Evolutionary conservation across 1,139 yeast genomes (phyloP).

Genomic region (Pichia sp.): DNA sequence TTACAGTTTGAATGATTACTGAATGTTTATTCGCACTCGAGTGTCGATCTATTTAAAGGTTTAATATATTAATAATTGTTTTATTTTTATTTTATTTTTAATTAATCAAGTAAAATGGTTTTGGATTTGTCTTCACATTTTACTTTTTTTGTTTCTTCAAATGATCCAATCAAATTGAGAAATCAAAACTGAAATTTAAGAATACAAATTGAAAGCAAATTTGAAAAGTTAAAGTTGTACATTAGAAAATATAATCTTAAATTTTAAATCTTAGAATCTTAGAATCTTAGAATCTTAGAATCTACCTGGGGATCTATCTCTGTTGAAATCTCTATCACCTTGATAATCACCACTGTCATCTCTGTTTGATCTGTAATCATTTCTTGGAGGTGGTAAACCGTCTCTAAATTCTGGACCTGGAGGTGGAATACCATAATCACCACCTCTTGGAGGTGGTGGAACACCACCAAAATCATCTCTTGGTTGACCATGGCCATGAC

Average conservation of each 20-base stretch:
- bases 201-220: neutral
- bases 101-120: neutral
- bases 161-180: neutral
- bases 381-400: slow-evolving; percentile 27
- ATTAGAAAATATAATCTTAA: neutral
- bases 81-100: neutral
- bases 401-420: slow-evolving; percentile 32
- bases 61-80: too few relatives aligned
- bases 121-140: neutral
- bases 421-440: slow-evolving; percentile 28
- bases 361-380: slow-evolving; percentile 31
- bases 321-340: slow-evolving; percentile 30
- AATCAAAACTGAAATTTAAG: neutral
- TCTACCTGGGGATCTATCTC: slow-evolving; percentile 59
- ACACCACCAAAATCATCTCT: slow-evolving; percentile 25
- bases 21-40: too few relatives aligned
- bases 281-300: slow-evolving; percentile 27
- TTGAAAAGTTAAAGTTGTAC: neutral
- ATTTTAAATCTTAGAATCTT: neutral
- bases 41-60: too few relatives aligned
- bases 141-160: neutral
- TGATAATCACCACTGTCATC: slow-evolving; percentile 24
- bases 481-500: slow-evolving; percentile 13
- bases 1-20: too few relatives aligned
- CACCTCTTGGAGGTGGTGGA: slow-evolving; percentile 22